These are phyloP conservation scores for Plasmopara viticola DNA, from an alignment of 352 stramenopile genomes.

Conservation along the genomic window DNA sequence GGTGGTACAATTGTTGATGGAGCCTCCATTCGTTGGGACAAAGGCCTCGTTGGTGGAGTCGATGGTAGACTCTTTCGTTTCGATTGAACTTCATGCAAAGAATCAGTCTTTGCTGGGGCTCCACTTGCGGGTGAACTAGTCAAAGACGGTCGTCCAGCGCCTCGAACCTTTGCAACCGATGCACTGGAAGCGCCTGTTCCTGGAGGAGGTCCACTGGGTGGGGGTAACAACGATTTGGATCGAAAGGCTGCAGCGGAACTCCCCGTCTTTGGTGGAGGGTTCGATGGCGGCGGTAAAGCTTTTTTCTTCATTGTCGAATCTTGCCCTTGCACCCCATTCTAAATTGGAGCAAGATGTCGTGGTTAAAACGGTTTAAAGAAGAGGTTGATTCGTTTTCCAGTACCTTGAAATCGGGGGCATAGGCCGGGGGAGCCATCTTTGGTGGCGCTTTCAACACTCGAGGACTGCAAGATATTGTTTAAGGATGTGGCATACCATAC, in stretches of 20 bases:
- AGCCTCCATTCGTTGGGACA: conserved; percentile 14
- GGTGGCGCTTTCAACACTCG: conserved; percentile 27
- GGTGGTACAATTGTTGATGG: conserved; percentile 12
- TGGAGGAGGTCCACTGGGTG: conserved; percentile 56
- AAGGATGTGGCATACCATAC: no score
- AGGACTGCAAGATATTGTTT: conserved; percentile 4
- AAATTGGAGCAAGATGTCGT: not conserved
- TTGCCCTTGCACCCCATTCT: conserved; percentile 5
- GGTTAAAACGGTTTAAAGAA: not conserved
- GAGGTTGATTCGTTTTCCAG: not conserved
- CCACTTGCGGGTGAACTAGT: conserved; percentile 20
- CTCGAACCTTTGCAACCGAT: conserved; percentile 71
- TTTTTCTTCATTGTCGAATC: conserved; percentile 56
- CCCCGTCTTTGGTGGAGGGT: conserved; percentile 52
- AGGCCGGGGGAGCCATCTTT: conserved; percentile 33
- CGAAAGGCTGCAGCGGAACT: conserved; percentile 57
- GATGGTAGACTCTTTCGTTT: conserved; percentile 22
- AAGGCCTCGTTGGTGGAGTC: conserved; percentile 6
- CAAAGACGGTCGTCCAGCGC: conserved; percentile 39
- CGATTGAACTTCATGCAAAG: conserved; percentile 22
- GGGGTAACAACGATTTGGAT: conserved; percentile 53
- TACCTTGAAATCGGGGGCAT: conserved; percentile 27
- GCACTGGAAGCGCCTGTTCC: conserved; percentile 41
- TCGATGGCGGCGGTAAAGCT: conserved; percentile 52
- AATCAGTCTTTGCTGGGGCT: conserved; percentile 27